phyloP scores from a whole-genome alignment of 2,329 filamentous ascomycete genomes.

The Neospermospora avenae region DNA sequence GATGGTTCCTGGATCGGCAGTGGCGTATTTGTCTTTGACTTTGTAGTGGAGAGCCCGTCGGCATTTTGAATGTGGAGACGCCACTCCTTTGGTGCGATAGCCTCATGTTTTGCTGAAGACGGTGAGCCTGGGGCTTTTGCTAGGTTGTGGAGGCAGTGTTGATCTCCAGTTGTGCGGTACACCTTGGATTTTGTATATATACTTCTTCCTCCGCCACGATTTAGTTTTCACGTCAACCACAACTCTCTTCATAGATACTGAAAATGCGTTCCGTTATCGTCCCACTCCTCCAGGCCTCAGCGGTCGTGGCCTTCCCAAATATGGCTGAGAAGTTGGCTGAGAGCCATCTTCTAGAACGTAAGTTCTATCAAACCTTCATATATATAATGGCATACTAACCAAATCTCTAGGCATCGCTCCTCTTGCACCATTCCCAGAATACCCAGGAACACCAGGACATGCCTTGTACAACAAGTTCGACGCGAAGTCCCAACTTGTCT shows the following conservation, averaged over 20 bases:
- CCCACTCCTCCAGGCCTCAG: slow-evolving; percentile 3
- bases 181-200: neutral
- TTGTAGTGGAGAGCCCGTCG: neutral
- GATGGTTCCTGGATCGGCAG: neutral
- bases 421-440: slow-evolving; percentile 18
- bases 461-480: slow-evolving; percentile 20
- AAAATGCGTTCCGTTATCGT: slow-evolving; percentile 1
- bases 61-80: neutral
- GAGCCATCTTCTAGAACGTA: slow-evolving; percentile 12
- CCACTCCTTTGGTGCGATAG: neutral
- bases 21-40: neutral
- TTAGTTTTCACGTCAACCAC: no score
- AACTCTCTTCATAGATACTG: neutral
- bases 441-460: slow-evolving; percentile 13
- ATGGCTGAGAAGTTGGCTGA: slow-evolving; percentile 4
- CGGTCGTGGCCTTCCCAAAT: slow-evolving; percentile 9
- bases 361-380: neutral
- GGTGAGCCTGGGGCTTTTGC: neutral
- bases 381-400: neutral
- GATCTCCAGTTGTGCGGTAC: neutral
- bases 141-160: neutral
- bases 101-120: neutral
- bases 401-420: slow-evolving; percentile 9
- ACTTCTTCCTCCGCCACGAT: neutral
- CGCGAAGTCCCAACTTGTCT: slow-evolving; percentile 16